Evolutionary conservation across 1,139 yeast species (phyloP), one percentile per base, ranked within the genome.

Genomic region (Barnettozyma hawaiiensis): DNA sequence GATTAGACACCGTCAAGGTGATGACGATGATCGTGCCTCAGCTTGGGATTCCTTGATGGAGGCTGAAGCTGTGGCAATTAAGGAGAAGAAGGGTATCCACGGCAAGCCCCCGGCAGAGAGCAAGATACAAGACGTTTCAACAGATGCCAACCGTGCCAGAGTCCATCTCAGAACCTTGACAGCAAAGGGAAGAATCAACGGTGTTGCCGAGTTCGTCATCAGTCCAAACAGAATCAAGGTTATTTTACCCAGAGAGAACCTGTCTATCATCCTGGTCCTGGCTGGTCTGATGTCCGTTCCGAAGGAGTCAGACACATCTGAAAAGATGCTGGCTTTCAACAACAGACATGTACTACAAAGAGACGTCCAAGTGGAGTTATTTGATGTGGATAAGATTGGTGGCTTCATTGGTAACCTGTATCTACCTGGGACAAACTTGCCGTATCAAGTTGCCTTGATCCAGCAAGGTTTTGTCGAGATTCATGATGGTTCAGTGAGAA

Each of bases 21-120:
- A 81, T 29, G 75, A 81, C 29, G 75, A 76, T 35, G 87, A 81
- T 58, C 73, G 89, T 52, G 79, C 95, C 1, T 73, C 79, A 32
- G 73, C 78, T 52, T 85, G 95, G 94, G 96, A 86, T 58, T 72
- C 71, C 44, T 70, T 86, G 45, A 63, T 85, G 39, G 95, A 85
- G 59, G 67, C 81, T 42, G 96, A 87, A 61, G 70, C 73, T 37
- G 70, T 69, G 38, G 81, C 92, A 20, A 71, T 68, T 51, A 73
- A 70, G 43, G 64, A 64, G 23, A 75, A 78, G 52, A 70, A 68
- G 44, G 96, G 96, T 26, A 70, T 86, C 42, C 81, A 74, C 58
- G 70, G 73, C 43, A 80, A 80, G 57, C 65, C 73, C 4, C 76
- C 80, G 15, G 76, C 74, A 15, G 70, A 79, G 18, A 78, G 77